Evolutionary conservation across 805 yeast species (phyloP), one percentile per base, ranked within the genome.

Genomic region (Saturnispora zaruensis): DNA sequence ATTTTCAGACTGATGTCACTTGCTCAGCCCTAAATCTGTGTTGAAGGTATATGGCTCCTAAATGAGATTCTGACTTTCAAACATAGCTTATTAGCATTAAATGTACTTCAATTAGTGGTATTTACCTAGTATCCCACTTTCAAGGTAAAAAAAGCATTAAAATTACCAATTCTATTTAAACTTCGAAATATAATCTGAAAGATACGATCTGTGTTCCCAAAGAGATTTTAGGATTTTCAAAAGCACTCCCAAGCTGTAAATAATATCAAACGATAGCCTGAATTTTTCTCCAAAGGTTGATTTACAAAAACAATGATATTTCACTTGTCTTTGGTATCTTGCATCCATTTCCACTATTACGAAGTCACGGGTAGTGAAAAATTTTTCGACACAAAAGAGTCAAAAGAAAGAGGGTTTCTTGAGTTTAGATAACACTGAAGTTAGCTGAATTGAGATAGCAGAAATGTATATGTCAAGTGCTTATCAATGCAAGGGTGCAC

Each of bases 1-100:
- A 14, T 46, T 37, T 46, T 25, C 16, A 38, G 24, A 6, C 42
- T 45, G 48, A 45, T 46, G 50, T 46, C 50, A 46, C 41, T 20
- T 18, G 50, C 50, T 46, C 50, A 46, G 50, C 50, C 14, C 20
- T 6, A 14, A 21, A 16, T 13, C 23, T 9, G 24, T 14, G 21
- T 14, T 14, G 21, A n/a, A 11, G 7, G 4, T 16, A 16, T 18
- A n/a, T 34, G 7, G 18, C 13, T 34, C n/a, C n/a, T n/a, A n/a
- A n/a, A n/a, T n/a, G n/a, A n/a, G n/a, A n/a, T n/a, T n/a, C n/a
- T n/a, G n/a, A n/a, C n/a, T n/a, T n/a, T n/a, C n/a, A n/a, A n/a
- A n/a, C n/a, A n/a, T n/a, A n/a, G n/a, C n/a, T n/a, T n/a, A n/a
- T n/a, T n/a, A n/a, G n/a, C n/a, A n/a, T n/a, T n/a, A n/a, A n/a